A percentile compares a stretch with the other conserved stretches of the same genome.
phyloP scores from a whole-genome alignment of 768 basidiomycete genomes.

The Pisolithus microcarpus region DNA sequence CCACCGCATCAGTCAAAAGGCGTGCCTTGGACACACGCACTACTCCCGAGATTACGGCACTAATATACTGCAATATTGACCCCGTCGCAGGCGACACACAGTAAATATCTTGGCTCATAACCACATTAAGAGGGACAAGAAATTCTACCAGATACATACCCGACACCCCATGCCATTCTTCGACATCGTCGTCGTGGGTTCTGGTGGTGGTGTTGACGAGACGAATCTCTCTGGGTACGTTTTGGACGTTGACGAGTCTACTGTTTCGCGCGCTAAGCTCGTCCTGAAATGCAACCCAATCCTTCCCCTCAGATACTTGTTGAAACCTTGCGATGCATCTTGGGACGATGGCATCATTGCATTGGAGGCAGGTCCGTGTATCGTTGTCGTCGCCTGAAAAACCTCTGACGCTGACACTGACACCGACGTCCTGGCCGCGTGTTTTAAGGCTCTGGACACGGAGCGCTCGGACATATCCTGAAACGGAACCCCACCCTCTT shows the following conservation, averaged over 20 bases:
- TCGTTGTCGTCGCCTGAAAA: not conserved
- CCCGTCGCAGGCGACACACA: too few relatives aligned
- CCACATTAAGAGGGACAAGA: too few relatives aligned
- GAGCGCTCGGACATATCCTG: constrained; percentile 62
- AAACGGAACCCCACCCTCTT: constrained; percentile 51
- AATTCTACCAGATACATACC: too few relatives aligned
- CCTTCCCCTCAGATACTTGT: constrained; percentile 57
- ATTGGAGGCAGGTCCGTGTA: constrained; percentile 71
- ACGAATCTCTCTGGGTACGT: constrained; percentile 82
- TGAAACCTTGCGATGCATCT: constrained; percentile 56
- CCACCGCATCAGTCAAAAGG: too few relatives aligned
- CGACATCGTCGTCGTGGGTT: constrained; percentile 72
- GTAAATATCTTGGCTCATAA: too few relatives aligned
- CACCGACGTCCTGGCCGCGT: not conserved
- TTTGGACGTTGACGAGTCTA: not conserved
- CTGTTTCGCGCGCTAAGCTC: not conserved
- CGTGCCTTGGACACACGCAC: too few relatives aligned
- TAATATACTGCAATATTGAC: too few relatives aligned
- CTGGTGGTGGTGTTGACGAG: constrained; percentile 87
- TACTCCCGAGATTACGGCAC: too few relatives aligned
- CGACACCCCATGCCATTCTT: constrained; percentile 40
- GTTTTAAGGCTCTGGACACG: constrained; percentile 72
- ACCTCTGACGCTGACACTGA: not conserved
- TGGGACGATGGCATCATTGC: constrained; percentile 84
- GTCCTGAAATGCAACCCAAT: constrained; percentile 6